These are phyloP conservation scores for Trichoderma virens DNA, from an alignment of 495 filamentous ascomycete species.

Conservation along the genomic window DNA sequence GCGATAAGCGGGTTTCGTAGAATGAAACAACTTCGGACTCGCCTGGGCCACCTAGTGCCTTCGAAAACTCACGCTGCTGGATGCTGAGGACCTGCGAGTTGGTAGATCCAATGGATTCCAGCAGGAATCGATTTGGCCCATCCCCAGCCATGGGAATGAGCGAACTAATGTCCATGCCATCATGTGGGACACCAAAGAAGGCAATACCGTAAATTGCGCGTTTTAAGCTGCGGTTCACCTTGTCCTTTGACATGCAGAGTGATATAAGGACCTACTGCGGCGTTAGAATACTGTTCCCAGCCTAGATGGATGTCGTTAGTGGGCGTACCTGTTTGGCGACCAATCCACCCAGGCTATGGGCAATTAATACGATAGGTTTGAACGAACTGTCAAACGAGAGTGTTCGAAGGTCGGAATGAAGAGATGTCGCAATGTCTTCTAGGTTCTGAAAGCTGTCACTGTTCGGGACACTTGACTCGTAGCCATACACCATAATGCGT, in stretches of 20 bases:
- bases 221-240: not conserved
- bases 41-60: not conserved
- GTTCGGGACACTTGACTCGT: not conserved
- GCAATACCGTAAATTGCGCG: not conserved
- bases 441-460: not conserved
- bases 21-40: not conserved
- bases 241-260: not conserved
- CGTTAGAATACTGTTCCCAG: too few relatives aligned
- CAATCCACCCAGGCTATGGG: not conserved
- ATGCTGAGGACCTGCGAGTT: not conserved
- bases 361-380: not conserved
- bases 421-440: not conserved
- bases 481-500: not conserved
- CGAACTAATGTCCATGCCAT: not conserved
- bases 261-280: not conserved
- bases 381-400: not conserved
- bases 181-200: not conserved
- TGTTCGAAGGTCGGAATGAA: not conserved
- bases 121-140: not conserved
- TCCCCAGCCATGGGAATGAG: not conserved
- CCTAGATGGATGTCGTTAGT: not conserved
- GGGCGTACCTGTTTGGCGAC: not conserved
- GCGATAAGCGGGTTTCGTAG: not conserved
- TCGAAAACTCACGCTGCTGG: not conserved
- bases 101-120: not conserved